Percentiles rank a stretch among this genome's conserved stretches.
phyloP scores from a whole-genome alignment of 306 rosid genomes.

The Quercus engelmannii region DNA sequence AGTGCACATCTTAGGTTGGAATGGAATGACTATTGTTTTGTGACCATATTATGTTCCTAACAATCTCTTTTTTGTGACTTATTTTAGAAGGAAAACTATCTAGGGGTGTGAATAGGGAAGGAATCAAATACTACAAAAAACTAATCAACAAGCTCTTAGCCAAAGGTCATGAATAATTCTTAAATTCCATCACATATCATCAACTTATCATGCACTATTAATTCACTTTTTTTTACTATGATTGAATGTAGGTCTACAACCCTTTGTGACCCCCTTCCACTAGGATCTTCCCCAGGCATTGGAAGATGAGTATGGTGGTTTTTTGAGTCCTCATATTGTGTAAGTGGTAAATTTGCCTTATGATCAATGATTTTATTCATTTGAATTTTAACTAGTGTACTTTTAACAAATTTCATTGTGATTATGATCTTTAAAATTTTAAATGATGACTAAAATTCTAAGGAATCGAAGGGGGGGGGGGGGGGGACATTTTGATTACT shows the following conservation, averaged over 20 bases:
- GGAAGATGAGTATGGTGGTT: slow-evolving; percentile 56
- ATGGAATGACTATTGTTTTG: too few relatives aligned
- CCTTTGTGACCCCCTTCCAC: slow-evolving; percentile 51
- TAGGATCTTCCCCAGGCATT: slow-evolving; percentile 62
- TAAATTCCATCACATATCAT: background rate
- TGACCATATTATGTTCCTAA: too few relatives aligned
- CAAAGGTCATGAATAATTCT: slow-evolving; percentile 16
- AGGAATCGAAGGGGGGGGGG: too few relatives aligned
- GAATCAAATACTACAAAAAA: background rate
- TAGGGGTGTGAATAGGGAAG: slow-evolving; percentile 30
- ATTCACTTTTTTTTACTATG: too few relatives aligned
- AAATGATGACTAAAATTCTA: too few relatives aligned
- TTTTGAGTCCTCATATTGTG: slow-evolving; percentile 42
- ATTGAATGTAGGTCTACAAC: slow-evolving; percentile 31
- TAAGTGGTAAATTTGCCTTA: slow-evolving; percentile 5
- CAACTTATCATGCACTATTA: too few relatives aligned
- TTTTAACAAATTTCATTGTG: too few relatives aligned
- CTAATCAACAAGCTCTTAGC: slow-evolving; percentile 25
- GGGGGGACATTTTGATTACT: too few relatives aligned
- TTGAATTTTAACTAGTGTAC: background rate
- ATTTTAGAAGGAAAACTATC: slow-evolving; percentile 30
- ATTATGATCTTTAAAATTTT: too few relatives aligned
- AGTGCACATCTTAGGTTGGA: too few relatives aligned
- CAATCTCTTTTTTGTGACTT: background rate
- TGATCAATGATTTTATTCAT: too few relatives aligned